Conservation (phyloP, 129 eudicot genomes). For the Pittosporum tobira region DNA sequence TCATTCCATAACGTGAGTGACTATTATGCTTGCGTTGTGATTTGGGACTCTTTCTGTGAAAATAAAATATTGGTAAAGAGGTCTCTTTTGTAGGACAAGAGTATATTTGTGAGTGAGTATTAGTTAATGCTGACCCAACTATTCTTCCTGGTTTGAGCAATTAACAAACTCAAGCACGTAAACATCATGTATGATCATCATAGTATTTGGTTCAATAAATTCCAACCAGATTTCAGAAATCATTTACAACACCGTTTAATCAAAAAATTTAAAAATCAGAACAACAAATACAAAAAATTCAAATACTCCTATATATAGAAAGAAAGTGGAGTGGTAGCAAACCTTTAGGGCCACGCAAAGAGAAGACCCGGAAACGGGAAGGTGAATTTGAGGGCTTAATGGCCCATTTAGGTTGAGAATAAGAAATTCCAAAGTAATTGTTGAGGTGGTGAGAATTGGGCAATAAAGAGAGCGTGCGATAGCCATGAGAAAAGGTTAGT, state of each 20-base stretch:
- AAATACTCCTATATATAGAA: background rate
- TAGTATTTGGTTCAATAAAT: background rate
- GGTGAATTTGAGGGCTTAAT: background rate
- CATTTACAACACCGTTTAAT: background rate
- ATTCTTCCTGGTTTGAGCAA: background rate
- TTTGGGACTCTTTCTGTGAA: too few relatives aligned
- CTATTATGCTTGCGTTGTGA: too few relatives aligned
- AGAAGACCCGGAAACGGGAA: constrained; percentile 13
- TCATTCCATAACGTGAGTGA: too few relatives aligned
- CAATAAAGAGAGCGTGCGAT: constrained; percentile 14
- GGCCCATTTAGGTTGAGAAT: constrained; percentile 2
- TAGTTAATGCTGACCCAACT: background rate
- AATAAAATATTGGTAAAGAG: too few relatives aligned
- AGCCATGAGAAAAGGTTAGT: background rate
- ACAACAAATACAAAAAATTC: background rate
- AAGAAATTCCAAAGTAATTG: constrained; percentile 9
- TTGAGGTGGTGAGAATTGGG: constrained; percentile 6
- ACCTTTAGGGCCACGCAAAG: constrained; percentile 26
- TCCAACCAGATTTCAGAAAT: background rate
- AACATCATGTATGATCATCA: background rate
- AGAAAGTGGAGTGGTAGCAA: background rate
- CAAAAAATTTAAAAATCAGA: background rate
- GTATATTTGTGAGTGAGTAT: too few relatives aligned
- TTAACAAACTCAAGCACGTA: background rate
- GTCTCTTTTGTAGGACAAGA: too few relatives aligned